These are phyloP conservation scores for Kodamaea arcana DNA, from an alignment of 1,139 yeast species.

Conservation along the genomic window DNA sequence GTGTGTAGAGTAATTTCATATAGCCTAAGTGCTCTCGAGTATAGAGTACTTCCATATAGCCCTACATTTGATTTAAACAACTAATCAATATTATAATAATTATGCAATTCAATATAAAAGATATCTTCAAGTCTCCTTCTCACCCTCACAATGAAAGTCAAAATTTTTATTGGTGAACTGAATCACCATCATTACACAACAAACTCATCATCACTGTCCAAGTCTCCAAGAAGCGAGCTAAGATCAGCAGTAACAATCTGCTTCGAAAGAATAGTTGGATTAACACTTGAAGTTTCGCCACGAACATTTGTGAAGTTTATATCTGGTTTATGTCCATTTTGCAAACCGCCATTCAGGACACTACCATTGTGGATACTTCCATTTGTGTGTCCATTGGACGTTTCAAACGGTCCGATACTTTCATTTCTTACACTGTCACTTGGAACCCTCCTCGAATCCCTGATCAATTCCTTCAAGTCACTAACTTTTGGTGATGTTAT, in stretches of 20 bases:
- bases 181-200: slow-evolving; percentile 24
- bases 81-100: no score
- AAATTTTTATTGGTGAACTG: no score
- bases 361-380: not conserved
- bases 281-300: slow-evolving; percentile 16
- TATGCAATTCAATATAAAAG: no score
- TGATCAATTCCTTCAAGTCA: slow-evolving; percentile 35
- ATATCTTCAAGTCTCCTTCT: no score
- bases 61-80: no score
- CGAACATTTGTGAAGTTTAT: slow-evolving; percentile 10
- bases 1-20: no score
- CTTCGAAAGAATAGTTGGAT: slow-evolving; percentile 29
- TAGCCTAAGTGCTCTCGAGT: no score
- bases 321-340: slow-evolving; percentile 6
- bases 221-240: slow-evolving; percentile 33
- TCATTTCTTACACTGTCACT: not conserved
- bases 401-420: not conserved
- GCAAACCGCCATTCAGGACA: not conserved
- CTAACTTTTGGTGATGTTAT: slow-evolving; percentile 37
- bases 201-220: slow-evolving; percentile 34
- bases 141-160: no score
- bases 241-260: slow-evolving; percentile 34
- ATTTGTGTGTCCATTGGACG: not conserved
- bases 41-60: no score
- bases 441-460: not conserved